These are phyloP conservation scores for Lactarius sp. DNA, from an alignment of 768 basidiomycete genomes.

Conservation along the genomic window DNA sequence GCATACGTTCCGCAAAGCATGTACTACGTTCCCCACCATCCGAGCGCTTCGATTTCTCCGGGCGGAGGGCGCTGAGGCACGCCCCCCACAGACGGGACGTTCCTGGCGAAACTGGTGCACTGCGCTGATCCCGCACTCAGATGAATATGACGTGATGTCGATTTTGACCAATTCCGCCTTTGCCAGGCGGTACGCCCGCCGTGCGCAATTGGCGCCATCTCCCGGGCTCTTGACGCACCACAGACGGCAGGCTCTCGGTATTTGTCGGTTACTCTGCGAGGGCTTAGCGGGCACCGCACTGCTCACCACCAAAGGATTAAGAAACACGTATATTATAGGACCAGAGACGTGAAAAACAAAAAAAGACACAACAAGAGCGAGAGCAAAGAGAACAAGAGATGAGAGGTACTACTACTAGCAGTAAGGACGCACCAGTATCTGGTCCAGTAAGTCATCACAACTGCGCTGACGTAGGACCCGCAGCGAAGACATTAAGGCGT, in stretches of 20 bases:
- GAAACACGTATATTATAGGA: neutral
- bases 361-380: neutral
- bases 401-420: neutral
- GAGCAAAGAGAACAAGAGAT: neutral
- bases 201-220: no score
- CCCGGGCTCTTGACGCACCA: neutral
- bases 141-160: no score
- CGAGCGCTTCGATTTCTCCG: no score
- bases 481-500: constrained; percentile 20
- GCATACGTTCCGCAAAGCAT: no score
- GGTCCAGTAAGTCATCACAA: neutral
- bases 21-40: no score
- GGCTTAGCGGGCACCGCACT: neutral
- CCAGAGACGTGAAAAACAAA: neutral
- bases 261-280: neutral
- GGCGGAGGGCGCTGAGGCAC: no score
- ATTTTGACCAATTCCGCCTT: no score
- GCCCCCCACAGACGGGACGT: no score
- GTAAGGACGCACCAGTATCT: neutral
- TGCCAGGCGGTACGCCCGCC: no score
- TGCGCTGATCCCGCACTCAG: no score
- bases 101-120: no score
- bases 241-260: neutral
- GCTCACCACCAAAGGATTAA: neutral
- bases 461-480: neutral